Evolutionary conservation across 768 basidiomycete genomes (phyloP), one percentile per base, ranked within the genome.

Genomic region (Mycena polygramma): DNA sequence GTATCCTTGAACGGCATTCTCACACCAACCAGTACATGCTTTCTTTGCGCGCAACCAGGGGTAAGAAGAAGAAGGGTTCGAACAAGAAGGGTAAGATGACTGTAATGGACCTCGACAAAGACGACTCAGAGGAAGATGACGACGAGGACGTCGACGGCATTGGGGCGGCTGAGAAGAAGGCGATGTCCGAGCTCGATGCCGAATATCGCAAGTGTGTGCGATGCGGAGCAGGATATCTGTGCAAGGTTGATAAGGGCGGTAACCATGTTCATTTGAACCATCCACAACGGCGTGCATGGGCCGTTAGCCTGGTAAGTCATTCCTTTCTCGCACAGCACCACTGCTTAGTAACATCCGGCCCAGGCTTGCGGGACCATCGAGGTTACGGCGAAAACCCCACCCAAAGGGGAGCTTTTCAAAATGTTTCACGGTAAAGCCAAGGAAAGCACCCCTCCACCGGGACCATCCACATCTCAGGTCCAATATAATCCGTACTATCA

Each of bases 171-270:
- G 36, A 65, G 22, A 62, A 63, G 54, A 43, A 57, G 36, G 46
- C 37, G 26, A 26, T 45, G 14, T 35, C 52, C 6, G 60, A 62
- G 52, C 60, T 63, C 14, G 48, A 43, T 13, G 52, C 43, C 35
- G 48, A 63, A 51, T 48, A 52, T 61, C 20, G 26, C 35, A 52
- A 45, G 37, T 60, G 61, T 45, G 46, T 66, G 35, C 60, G 45
- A 36, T 70, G 69, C 43, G 62, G 62, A 30, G 63, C 55, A 22
- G 30, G 37, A 19, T 45, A 46, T 46, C 20, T 45, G 26, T 70
- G 69, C 69, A 70, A 70, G 63, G 59, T 70, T 46, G 63, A 60
- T 26, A 30, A 36, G 62, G 36, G 36, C 30, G 48, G 63, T 46
- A 57, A 43, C 52, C 69, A 70, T n/a, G 45, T 64, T 30, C 15